Percentiles rank a stretch among this genome's conserved stretches.
Evolutionary conservation across 768 basidiomycete genomes (phyloP).

Genomic region (Lepiota brunneoincarnata): DNA sequence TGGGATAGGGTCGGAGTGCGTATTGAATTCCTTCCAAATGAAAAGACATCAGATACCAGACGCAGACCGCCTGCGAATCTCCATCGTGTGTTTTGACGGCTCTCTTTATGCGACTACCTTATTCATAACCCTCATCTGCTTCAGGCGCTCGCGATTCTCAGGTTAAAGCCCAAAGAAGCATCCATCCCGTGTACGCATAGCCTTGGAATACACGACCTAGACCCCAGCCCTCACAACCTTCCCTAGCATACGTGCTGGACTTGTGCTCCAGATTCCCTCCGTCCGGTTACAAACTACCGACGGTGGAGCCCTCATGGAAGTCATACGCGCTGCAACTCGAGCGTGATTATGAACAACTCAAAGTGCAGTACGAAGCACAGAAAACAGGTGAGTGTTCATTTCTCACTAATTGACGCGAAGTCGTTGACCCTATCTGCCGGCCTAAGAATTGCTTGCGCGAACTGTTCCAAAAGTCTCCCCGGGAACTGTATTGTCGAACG

Average conservation of each 20-base stretch:
- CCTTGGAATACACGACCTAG: not conserved
- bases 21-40: not conserved
- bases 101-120: not conserved
- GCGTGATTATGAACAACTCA: conserved; percentile 32
- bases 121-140: not conserved
- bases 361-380: conserved; percentile 32
- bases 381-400: not conserved
- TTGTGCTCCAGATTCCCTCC: conserved; percentile 34
- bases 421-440: no score
- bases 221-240: not conserved
- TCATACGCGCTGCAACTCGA: conserved; percentile 41
- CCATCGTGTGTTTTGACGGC: conserved; percentile 30
- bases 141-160: conserved; percentile 46
- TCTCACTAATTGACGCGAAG: not conserved
- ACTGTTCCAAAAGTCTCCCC: not conserved
- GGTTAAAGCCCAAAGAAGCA: conserved; percentile 39
- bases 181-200: conserved; percentile 37
- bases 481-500: not conserved
- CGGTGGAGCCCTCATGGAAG: conserved; percentile 33
- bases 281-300: conserved; percentile 17
- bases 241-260: conserved; percentile 43
- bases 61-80: conserved; percentile 38
- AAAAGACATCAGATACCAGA: conserved; percentile 8
- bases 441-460: conserved; percentile 1
- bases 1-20: not conserved